Percentiles rank a stretch among this genome's conserved stretches.
These are phyloP conservation scores for Aspergillus heteromorphus DNA, from an alignment of 495 filamentous ascomycete genomes.

Conservation along the genomic window DNA sequence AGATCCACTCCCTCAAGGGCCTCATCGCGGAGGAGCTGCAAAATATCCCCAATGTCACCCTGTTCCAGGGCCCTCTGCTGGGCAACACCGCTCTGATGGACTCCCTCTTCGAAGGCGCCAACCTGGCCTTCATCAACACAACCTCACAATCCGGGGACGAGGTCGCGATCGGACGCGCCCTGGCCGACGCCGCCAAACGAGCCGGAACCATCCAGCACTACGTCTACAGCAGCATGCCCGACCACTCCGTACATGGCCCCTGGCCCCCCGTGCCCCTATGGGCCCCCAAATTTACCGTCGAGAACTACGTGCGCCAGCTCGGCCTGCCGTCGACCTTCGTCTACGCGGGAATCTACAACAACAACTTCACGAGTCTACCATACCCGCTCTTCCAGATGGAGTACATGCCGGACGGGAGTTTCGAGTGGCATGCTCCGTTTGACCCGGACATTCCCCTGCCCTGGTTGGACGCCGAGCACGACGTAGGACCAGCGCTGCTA, in stretches of 20 bases:
- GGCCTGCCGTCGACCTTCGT: constrained; percentile 85
- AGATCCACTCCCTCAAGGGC: constrained; percentile 76
- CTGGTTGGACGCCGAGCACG: constrained; percentile 97
- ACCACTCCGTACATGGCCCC: constrained; percentile 71
- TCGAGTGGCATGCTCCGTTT: constrained; percentile 92
- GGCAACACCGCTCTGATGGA: constrained; percentile 62
- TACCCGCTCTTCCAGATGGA: constrained; percentile 96
- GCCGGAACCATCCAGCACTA: constrained; percentile 78
- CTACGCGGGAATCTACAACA: constrained; percentile 97
- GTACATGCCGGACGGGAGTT: constrained; percentile 72
- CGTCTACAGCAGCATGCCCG: constrained; percentile 94
- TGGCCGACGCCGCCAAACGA: constrained; percentile 85
- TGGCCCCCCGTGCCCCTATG: constrained; percentile 86
- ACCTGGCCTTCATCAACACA: constrained; percentile 95
- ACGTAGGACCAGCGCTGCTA: constrained; percentile 87
- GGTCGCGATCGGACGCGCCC: constrained; percentile 73
- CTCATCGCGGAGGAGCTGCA: constrained; percentile 79
- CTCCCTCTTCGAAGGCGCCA: constrained; percentile 72
- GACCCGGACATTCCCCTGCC: constrained; percentile 80
- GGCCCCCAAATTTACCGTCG: constrained; percentile 85
- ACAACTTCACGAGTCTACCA: constrained; percentile 92
- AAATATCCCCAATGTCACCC: constrained; percentile 73
- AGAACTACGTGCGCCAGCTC: constrained; percentile 82
- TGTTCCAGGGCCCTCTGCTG: constrained; percentile 78
- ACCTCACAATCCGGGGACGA: constrained; percentile 93